A percentile compares a stretch with the other conserved stretches of the same genome.
phyloP scores from a whole-genome alignment of 148 eudicot species.

The Nepenthes mirabilis region DNA sequence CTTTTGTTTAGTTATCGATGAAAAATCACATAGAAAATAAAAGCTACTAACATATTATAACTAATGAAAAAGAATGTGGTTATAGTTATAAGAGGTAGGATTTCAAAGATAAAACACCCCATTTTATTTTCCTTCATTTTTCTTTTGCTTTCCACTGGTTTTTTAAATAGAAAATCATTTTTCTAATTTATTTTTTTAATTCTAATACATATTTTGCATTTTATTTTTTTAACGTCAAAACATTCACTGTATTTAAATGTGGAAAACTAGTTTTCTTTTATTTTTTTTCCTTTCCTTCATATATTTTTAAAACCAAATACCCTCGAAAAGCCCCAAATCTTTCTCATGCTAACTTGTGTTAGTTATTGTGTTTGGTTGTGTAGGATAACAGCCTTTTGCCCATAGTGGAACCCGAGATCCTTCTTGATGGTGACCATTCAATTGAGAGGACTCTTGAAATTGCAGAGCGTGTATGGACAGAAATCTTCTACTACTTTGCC shows the following conservation, averaged over 20 bases:
- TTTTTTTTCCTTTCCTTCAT: too few species aligned
- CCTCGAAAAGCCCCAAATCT: background rate
- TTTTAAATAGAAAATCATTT: too few species aligned
- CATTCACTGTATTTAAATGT: too few species aligned
- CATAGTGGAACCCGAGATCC: constrained; percentile 3
- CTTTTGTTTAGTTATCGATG: too few species aligned
- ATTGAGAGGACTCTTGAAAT: background rate
- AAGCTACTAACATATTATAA: too few species aligned
- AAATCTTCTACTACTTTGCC: constrained; percentile 83
- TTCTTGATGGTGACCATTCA: constrained; percentile 66
- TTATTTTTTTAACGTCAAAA: too few species aligned
- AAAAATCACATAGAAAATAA: too few species aligned
- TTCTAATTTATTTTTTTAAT: too few species aligned
- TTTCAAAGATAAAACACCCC: too few species aligned
- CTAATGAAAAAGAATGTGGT: background rate
- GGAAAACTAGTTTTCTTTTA: too few species aligned
- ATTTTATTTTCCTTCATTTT: too few species aligned
- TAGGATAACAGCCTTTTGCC: background rate
- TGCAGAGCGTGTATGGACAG: constrained; percentile 77
- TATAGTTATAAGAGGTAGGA: background rate
- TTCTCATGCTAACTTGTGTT: background rate
- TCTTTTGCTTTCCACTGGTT: constrained; percentile 30
- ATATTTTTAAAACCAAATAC: background rate
- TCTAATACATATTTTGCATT: too few species aligned
- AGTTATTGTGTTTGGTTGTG: background rate